phyloP scores from a whole-genome alignment of 805 yeast species.

The Candida sanyiensis region DNA sequence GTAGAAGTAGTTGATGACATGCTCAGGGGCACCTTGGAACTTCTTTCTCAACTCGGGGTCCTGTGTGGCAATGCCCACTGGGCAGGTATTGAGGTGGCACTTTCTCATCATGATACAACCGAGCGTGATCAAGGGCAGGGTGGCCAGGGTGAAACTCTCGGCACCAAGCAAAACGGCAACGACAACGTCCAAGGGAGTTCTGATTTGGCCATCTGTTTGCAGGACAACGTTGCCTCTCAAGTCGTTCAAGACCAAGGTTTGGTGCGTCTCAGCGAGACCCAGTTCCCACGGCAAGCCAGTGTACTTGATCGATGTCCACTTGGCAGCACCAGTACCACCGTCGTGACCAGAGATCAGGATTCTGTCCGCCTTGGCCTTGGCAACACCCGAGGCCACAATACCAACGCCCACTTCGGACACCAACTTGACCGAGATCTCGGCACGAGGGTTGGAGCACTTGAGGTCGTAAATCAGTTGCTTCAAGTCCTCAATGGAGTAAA shows the following conservation, averaged over 20 bases:
- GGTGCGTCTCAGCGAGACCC: constrained; percentile 97
- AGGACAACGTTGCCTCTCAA: constrained; percentile 92
- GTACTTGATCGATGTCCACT: constrained; percentile 93
- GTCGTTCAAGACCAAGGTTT: constrained; percentile 91
- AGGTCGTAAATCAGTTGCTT: constrained; percentile 94
- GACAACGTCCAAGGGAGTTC: constrained; percentile 96
- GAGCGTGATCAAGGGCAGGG: constrained; percentile 94
- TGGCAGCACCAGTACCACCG: constrained; percentile 99
- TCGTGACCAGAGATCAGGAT: constrained; percentile 95
- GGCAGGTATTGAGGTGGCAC: constrained; percentile 91
- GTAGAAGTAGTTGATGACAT: constrained; percentile 95
- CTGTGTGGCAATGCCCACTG: constrained; percentile 98
- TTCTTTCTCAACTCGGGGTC: constrained; percentile 90
- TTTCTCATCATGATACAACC: constrained; percentile 97
- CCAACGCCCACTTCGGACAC: constrained; percentile 99
- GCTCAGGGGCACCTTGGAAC: constrained; percentile 96
- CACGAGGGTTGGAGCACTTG: constrained; percentile 95
- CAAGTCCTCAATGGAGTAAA: constrained; percentile 95
- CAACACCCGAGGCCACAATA: constrained; percentile 98
- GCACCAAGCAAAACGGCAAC: constrained; percentile 96
- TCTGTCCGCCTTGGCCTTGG: constrained; percentile 97
- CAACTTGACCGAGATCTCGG: constrained; percentile 92
- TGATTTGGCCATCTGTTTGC: constrained; percentile 97
- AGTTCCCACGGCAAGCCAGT: constrained; percentile 99
- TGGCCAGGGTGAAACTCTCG: constrained; percentile 97